Base-by-base conservation (phyloP, 139 green algal genomes). In the Edaphochlamys debaryana region DNA sequence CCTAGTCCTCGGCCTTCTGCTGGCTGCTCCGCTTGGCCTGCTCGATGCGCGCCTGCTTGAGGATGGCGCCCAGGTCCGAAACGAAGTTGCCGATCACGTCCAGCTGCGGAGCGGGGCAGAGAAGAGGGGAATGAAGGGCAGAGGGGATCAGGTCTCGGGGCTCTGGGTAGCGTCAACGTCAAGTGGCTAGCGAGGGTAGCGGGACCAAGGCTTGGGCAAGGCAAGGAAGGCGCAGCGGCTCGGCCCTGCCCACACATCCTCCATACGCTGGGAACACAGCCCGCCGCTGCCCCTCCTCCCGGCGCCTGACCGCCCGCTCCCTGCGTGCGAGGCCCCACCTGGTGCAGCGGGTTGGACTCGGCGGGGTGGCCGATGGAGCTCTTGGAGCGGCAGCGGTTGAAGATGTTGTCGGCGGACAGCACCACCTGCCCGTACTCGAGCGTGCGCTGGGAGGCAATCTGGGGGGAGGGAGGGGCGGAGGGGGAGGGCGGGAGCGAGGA, bases 81-180 rank as follows among this genome's bases (percentile, higher is more conserved):
- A 98, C 87, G 85, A 94, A 98, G 82, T 97, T 92, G 30, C 94
- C 93, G 19, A 98, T 93, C 11, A 96, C 94, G 36, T 96, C 92
- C 74, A 98, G 89, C 90, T 98, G n/a, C n/a, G n/a, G n/a, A n/a
- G n/a, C n/a, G n/a, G n/a, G n/a, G n/a, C n/a, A n/a, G n/a, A n/a
- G n/a, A n/a, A n/a, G n/a, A n/a, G n/a, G n/a, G n/a, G n/a, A n/a
- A n/a, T n/a, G n/a, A n/a, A n/a, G n/a, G n/a, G n/a, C n/a, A n/a
- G n/a, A n/a, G n/a, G n/a, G n/a, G n/a, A n/a, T n/a, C n/a, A n/a
- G n/a, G n/a, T n/a, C n/a, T n/a, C n/a, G n/a, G n/a, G n/a, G n/a
- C n/a, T n/a, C n/a, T n/a, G n/a, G n/a, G n/a, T n/a, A n/a, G n/a
- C n/a, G n/a, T n/a, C n/a, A n/a, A n/a, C n/a, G n/a, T n/a, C n/a